Evolutionary conservation across 1,284 basidiomycete species (phyloP), one percentile per base, ranked within the genome.

Genomic region (Trametes sp.): DNA sequence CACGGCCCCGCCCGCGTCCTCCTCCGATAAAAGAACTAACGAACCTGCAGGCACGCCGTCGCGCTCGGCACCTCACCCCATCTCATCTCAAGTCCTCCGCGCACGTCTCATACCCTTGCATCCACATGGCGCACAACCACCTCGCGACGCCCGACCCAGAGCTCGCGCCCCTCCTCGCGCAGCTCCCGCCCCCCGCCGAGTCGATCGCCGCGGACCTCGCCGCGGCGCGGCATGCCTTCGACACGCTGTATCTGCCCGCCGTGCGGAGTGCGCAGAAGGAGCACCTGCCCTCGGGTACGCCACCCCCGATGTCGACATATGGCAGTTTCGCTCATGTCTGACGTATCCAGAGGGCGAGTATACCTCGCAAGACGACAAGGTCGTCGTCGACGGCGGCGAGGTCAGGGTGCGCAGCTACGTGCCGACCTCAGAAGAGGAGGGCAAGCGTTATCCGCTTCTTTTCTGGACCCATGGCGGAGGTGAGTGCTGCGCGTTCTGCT

Each of bases 381-480:
- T 54, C 19, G 19, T 41, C 16, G 53, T 54, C 28, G 38, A 54
- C 14, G 53, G 41, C 4, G 53, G 53, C 16, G 23, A 42, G 16
- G 31, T 54, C 23, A 10, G 6, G 16, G 28, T 54, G 6, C 53
- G 53, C 28, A 28, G 48, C 16, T 28, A 54, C 14, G 42, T 56
- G 14, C 50, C 50, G 11, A 16, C 29, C 14, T 48, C 31, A 5
- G 24, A 21, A 2, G 21, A 45, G 14, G n/a, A 29, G 11, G 35
- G n/a, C 9, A 24, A 45, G 26, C 33, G 54, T n/a, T 62, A 50
- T 24, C 60, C 64, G 4, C 28, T 62, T 3, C 21, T 65, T 0
- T 23, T 55, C 14, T 65, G 64, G 64, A 24, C 36, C 4, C 64
- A 65, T 36, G 52, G 60, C 10, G 63, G 63, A 49, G 63, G 63